Evolutionary conservation across 768 basidiomycete genomes (phyloP).

Genomic region (Lactarius hengduanensis): DNA sequence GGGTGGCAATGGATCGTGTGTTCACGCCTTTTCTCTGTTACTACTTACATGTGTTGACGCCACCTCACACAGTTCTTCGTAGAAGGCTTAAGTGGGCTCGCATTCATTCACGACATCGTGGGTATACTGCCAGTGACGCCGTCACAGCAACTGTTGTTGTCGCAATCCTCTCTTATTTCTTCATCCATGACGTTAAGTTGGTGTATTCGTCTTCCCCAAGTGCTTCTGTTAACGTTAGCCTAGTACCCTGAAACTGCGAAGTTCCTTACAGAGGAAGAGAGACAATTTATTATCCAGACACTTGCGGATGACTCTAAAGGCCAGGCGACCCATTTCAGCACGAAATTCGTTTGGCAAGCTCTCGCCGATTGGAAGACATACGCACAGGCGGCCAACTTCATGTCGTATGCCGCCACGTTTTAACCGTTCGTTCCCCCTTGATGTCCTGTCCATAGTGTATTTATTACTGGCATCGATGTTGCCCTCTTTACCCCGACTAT

Average conservation of each 20-base stretch:
- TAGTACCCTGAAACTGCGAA: conserved; percentile 46
- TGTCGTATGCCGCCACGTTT: conserved; percentile 32
- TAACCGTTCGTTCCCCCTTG: background rate
- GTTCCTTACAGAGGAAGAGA: conserved; percentile 42
- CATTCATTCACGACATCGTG: background rate
- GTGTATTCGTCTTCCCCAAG: conserved; percentile 10
- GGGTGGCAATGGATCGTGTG: conserved; percentile 53
- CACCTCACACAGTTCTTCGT: conserved; percentile 41
- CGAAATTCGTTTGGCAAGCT: conserved; percentile 38
- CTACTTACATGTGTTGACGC: background rate
- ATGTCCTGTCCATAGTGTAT: conserved; percentile 34
- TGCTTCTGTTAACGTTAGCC: background rate
- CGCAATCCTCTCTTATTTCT: conserved; percentile 42
- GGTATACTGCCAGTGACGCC: conserved; percentile 1
- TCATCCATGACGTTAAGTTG: conserved; percentile 42
- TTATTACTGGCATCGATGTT: conserved; percentile 48
- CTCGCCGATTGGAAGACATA: conserved; percentile 37
- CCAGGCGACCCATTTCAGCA: conserved; percentile 38
- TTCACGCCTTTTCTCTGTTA: conserved; percentile 9
- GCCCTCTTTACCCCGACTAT: conserved; percentile 39
- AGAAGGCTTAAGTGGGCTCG: conserved; percentile 40
- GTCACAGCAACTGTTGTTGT: conserved; percentile 35
- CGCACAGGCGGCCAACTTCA: conserved; percentile 37
- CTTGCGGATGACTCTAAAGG: conserved; percentile 34
- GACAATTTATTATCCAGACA: conserved; percentile 34